Conservation (phyloP, 441 rosid genomes). For the Sinapis alba region DNA sequence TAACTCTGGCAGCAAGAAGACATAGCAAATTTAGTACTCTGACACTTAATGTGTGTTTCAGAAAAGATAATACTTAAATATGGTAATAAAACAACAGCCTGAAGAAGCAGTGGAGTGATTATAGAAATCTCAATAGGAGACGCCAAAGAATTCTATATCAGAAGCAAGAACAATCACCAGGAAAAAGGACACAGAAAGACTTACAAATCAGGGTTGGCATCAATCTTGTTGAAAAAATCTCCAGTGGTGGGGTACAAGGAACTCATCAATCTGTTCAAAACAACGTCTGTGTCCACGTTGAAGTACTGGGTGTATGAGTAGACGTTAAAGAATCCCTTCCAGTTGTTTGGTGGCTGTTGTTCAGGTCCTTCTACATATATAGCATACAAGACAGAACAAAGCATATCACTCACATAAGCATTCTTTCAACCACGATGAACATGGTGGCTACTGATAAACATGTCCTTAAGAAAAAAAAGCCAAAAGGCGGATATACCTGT, state of each 20-base stretch:
- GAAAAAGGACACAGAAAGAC: slow-evolving; percentile 37
- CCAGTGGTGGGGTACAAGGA: slow-evolving; percentile 72
- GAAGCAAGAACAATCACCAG: neutral
- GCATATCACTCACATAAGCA: neutral
- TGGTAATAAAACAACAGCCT: neutral
- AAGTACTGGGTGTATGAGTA: slow-evolving; percentile 85
- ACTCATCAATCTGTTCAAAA: slow-evolving; percentile 78
- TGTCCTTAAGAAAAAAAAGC: neutral
- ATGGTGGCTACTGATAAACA: neutral
- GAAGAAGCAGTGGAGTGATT: neutral
- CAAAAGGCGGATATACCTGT: slow-evolving; percentile 47
- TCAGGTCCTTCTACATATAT: slow-evolving; percentile 65
- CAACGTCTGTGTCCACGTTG: slow-evolving; percentile 86
- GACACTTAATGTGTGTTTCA: neutral
- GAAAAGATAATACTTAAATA: slow-evolving; percentile 3
- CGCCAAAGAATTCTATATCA: neutral
- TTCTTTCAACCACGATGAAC: neutral
- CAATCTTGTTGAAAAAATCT: slow-evolving; percentile 86
- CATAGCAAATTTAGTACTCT: slow-evolving; percentile 6
- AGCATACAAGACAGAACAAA: slow-evolving; percentile 7
- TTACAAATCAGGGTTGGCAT: slow-evolving; percentile 97
- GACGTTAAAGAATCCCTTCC: slow-evolving; percentile 81
- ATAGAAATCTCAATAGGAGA: neutral
- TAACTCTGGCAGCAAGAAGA: neutral
- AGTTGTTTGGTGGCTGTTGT: slow-evolving; percentile 74